Evolutionary conservation across 805 yeast genomes (phyloP), one percentile per base, ranked within the genome.

Genomic region (Suhomyces canberraensis): DNA sequence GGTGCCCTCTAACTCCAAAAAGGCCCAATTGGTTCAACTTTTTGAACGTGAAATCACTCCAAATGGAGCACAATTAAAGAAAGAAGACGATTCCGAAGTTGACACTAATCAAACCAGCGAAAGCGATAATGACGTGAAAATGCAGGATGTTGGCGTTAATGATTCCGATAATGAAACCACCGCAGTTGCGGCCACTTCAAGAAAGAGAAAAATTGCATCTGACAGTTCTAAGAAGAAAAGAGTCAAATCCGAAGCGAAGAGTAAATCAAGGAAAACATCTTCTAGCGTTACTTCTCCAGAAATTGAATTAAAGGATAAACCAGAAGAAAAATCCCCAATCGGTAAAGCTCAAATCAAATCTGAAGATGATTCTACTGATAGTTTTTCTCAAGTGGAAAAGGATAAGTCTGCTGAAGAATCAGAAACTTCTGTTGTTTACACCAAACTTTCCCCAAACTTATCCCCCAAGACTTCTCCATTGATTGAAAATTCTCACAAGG

Each of bases 1-100:
- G 1, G 81, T 71, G 52, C 72, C 84, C 0, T 64, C 83, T 1
- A 66, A 73, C 31, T 81, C 89, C 4, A 85, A 81, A 53, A 91
- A 91, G 57, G 61, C 75, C 5, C 79, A 76, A 9, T 67, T 89
- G 40, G 58, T 88, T 2, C 61, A 63, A n/a, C 50, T 82, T n/a
- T 86, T 79, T 59, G 64, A 73, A n/a, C 56, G 65, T 4, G 56
- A 79, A 6, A 62, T 86, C 33, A 64, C 61, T 11, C 79, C 84
- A 2, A 59, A 64, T 8, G 65, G 83, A 2, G 60, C 62, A 0
- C 48, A 58, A 29, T 56, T 76, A 25, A 59, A 76, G 37, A 54
- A 53, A 6, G 53, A 61, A 9, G 54, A 54, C 31, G 18, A n/a
- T 16, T 15, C 16, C 9, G 26, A 28, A 14, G 16, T 13, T 3